Evolutionary conservation across 768 basidiomycete genomes (phyloP).

Genomic region (Dendrothele bispora): DNA sequence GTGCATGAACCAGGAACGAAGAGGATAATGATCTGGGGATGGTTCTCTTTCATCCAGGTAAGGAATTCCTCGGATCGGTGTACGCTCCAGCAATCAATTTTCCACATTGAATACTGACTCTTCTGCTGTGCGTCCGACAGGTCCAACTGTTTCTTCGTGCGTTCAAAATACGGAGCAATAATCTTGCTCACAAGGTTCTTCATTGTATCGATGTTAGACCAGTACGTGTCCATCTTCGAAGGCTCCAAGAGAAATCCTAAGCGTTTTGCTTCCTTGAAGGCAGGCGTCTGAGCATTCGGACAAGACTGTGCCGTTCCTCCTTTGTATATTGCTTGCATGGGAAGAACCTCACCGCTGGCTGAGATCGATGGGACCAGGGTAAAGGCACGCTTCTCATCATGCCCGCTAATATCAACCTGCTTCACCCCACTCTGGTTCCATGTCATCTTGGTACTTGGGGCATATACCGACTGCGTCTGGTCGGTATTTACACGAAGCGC

Average conservation of each 20-base stretch:
- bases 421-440: conserved; percentile 9
- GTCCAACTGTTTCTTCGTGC: conserved; percentile 11
- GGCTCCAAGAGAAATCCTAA: not conserved
- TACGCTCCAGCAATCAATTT: conserved; percentile 36
- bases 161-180: conserved; percentile 26
- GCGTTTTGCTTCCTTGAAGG: not conserved
- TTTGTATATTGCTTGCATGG: conserved; percentile 13
- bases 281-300: not conserved
- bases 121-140: conserved; percentile 3
- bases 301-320: not conserved
- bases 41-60: conserved; percentile 27
- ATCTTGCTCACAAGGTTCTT: conserved; percentile 19
- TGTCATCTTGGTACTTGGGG: conserved; percentile 10
- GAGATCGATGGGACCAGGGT: conserved; percentile 18
- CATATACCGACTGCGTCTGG: conserved; percentile 17
- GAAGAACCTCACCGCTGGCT: too few species aligned
- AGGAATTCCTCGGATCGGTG: conserved; percentile 34
- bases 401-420: conserved; percentile 17
- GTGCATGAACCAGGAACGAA: conserved; percentile 34
- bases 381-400: conserved; percentile 23
- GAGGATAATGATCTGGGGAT: conserved; percentile 28
- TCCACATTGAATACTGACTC: conserved; percentile 17
- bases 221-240: conserved; percentile 21
- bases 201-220: conserved; percentile 27
- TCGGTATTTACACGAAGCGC: conserved; percentile 17